Conservation (phyloP, 1,139 yeast genomes). For the Hansenula lynferdii region DNA sequence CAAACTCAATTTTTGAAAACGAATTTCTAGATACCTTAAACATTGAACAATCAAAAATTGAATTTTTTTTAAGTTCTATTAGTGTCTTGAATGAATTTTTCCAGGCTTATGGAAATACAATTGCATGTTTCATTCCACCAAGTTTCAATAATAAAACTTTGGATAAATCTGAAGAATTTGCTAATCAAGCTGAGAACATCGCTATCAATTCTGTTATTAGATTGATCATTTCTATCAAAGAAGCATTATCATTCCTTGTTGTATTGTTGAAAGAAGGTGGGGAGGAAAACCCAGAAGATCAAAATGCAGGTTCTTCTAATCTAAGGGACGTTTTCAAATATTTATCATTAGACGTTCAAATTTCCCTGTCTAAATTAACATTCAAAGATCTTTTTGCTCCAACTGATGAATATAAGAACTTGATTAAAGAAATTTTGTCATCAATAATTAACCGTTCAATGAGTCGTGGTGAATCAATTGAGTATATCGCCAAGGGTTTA, state of each 20-base stretch:
- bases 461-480: slow-evolving; percentile 90
- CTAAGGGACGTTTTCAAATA: slow-evolving; percentile 67
- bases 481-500: slow-evolving; percentile 77
- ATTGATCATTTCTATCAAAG: slow-evolving; percentile 75
- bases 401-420: slow-evolving; percentile 50
- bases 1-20: slow-evolving; percentile 22
- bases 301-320: slow-evolving; percentile 29
- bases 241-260: slow-evolving; percentile 82
- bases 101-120: slow-evolving; percentile 52
- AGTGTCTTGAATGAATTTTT: slow-evolving; percentile 50
- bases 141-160: slow-evolving; percentile 33
- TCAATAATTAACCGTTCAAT: slow-evolving; percentile 87
- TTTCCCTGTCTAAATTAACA: slow-evolving; percentile 58
- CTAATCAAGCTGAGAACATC: slow-evolving; percentile 87
- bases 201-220: slow-evolving; percentile 78
- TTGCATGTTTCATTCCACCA: slow-evolving; percentile 55
- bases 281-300: slow-evolving; percentile 50
- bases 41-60: slow-evolving; percentile 51
- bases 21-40: slow-evolving; percentile 21
- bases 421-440: slow-evolving; percentile 82
- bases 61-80: slow-evolving; percentile 60
- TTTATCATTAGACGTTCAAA: slow-evolving; percentile 61
- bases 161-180: slow-evolving; percentile 45
- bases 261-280: slow-evolving; percentile 75
- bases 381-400: slow-evolving; percentile 80